Evolutionary conservation across 176 grass and related monocot species (phyloP), one percentile per base, ranked within the genome.

Genomic region (Elymus sibiricus): DNA sequence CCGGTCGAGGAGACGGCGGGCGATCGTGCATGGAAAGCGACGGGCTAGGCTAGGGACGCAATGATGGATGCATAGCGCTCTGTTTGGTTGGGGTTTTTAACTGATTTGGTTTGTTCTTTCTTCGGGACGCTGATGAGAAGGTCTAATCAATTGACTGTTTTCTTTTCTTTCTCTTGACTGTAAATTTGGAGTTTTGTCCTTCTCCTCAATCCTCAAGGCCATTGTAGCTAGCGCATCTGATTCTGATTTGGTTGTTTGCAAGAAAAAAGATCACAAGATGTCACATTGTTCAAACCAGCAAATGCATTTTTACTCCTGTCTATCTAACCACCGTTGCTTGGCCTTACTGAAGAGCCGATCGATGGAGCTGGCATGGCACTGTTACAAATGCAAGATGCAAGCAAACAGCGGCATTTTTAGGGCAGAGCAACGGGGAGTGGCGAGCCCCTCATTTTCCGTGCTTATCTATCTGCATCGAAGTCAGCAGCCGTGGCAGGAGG

Each of bases 81-180:
- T 53, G 35, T 46, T 82, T 59, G 37, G 76, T 35, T 83, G 55
- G 55, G 55, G 55, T 9, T 58, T 22, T 89, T 86, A 92, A 92
- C 87, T 76, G 83, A 89, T 89, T 86, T 70, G 74, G 87, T 89
- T 89, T 78, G 37, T 89, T 91, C 87, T 87, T 89, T 91, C 87
- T 87, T 91, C 87, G 87, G 47, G 75, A 56, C 22, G 79, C 12
- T 12, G 11, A 7, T 43, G 70, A 26, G 78, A 66, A 44, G 37
- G 82, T 77, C 89, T 83, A 95, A 93, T 95, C 88, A 79, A 86
- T 58, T 93, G 83, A 91, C 89, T 79, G 28, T 63, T 84, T 22
- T 70, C 24, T 17, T 53, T 2, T 16, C 3, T 37, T 0, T 38
- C 21, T 77, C 78, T 79, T 32, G 77, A 79, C 82, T 93, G 88